Evolutionary conservation across 768 basidiomycete genomes (phyloP), one percentile per base, ranked within the genome.

Genomic region (Trametes punicea): DNA sequence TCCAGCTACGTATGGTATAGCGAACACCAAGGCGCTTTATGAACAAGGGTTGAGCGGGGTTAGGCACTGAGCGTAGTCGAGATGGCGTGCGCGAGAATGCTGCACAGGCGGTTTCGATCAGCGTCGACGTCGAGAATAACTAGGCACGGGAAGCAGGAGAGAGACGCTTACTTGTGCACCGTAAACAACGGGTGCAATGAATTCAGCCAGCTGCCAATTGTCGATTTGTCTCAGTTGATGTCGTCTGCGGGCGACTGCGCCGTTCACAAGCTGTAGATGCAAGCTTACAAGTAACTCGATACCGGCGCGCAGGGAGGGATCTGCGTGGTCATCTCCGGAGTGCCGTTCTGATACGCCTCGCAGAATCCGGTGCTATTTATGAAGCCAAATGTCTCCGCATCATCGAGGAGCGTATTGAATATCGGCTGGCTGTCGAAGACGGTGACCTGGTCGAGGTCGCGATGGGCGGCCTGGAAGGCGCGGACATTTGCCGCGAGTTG

Each of bases 221-320:
- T 15, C 34, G 34, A 3, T 36, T 36, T 36, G 34, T 16, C 13
- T 36, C n/a, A 36, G 34, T 36, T 36, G 15, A 10, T 10, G 34
- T 16, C 34, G 13, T 36, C 34, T 36, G 6, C 34, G 2, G 41
- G 27, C 49, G 20, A 11, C 13, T 29, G 26, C 33, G 21, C 44
- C 10, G 41, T 20, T 18, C 34, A n/a, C 34, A 0, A n/a, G 13
- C 7, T 36, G 34, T 10, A 15, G 49, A 11, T 15, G 51, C 16
- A 5, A 13, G 74, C 81, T 72, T 64, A 84, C 83, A 86, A 85
- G 65, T 85, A 85, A 44, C 73, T 84, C 18, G 80, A 82, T 26
- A 81, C 83, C 2, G 84, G 84, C 13, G 81, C 83, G 65, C 81
- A 86, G 2, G 78, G 78, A 6, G 74, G 66, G 11, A 77, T 73